phyloP scores from a whole-genome alignment of 192 early-diverging fungal species.

The Coemansia sp. region DNA sequence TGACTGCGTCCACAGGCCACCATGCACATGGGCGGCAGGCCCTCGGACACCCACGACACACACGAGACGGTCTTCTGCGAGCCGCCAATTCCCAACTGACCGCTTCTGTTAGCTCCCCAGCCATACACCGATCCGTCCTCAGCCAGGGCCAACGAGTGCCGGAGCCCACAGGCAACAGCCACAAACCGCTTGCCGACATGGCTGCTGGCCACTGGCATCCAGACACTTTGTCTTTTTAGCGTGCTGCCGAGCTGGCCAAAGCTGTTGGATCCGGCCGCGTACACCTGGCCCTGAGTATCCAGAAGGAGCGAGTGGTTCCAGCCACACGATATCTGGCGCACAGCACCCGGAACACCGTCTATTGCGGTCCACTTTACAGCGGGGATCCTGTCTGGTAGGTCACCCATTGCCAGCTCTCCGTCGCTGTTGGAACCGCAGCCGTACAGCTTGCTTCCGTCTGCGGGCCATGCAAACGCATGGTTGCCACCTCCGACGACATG shows the following conservation, averaged over 20 bases:
- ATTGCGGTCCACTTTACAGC: conserved; percentile 16
- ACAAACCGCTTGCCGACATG: conserved; percentile 21
- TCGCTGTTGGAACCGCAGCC: conserved; percentile 32
- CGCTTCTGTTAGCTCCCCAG: conserved; percentile 66
- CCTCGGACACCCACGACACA: not conserved
- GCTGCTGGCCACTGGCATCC: not conserved
- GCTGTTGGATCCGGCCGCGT: conserved; percentile 14
- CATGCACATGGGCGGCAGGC: conserved; percentile 43
- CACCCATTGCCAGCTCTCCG: conserved; percentile 25
- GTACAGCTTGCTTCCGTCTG: conserved; percentile 8
- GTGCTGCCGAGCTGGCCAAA: conserved; percentile 33
- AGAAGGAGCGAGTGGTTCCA: conserved; percentile 49
- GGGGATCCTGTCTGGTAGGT: not conserved
- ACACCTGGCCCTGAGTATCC: conserved; percentile 10
- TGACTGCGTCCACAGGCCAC: conserved; percentile 66
- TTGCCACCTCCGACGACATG: conserved; percentile 40
- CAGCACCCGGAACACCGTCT: conserved; percentile 1
- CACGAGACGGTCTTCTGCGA: not conserved
- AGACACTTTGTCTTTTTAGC: no score
- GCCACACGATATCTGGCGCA: conserved; percentile 33
- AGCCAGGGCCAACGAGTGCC: conserved; percentile 59
- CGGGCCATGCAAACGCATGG: conserved; percentile 34
- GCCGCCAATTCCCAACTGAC: conserved; percentile 53
- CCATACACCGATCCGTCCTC: conserved; percentile 45
- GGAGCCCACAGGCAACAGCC: conserved; percentile 59